Base-by-base conservation (phyloP, 2,329 filamentous ascomycete genomes). In the Fusarium sp. region DNA sequence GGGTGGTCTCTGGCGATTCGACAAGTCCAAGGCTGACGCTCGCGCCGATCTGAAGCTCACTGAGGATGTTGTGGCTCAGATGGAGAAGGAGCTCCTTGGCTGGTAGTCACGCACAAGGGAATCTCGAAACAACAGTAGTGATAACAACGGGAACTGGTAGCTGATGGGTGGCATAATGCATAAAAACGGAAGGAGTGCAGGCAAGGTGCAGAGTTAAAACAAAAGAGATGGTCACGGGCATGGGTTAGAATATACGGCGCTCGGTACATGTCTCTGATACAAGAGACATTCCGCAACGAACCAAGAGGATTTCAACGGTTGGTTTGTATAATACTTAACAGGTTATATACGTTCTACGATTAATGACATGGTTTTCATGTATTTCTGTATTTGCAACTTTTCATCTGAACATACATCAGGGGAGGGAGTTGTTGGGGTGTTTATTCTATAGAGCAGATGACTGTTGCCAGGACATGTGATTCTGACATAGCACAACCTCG, bases 1-100 rank as follows among this genome's bases (percentile, higher is more conserved):
- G 4, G 87, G 86, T 20, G 87, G 87, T 2, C 77, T 88, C 17
- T 89, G 87, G 87, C 80, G 87, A 29, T 89, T 85, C 61, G 85
- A 88, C 69, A 79, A 82, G 3, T 79, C 77, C 23, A 84, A 83
- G 74, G 84, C 76, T 1, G 73, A 73, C 11, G 80, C 78, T 56
- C 76, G 73, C 2, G 70, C 74, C n/a, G 64, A 79, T n/a, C 75
- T 80, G 48, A 72, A 72, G 43, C 72, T 83, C 53, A 79, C 75
- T 25, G 74, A 76, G 33, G 78, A 80, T 14, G 79, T 82, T 58
- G 75, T 83, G 39, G 67, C 70, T 47, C 79, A 78, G 66, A 79
- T 85, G 27, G 80, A 85, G 75, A 81, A 79, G 67, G 82, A 85
- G 64, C 70, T 80, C 13, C 68, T 82, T 40, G 80, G 80, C 10